These are phyloP conservation scores for Trebouxiophyceae sp. DNA, from an alignment of 163 green algal species.

Conservation along the genomic window DNA sequence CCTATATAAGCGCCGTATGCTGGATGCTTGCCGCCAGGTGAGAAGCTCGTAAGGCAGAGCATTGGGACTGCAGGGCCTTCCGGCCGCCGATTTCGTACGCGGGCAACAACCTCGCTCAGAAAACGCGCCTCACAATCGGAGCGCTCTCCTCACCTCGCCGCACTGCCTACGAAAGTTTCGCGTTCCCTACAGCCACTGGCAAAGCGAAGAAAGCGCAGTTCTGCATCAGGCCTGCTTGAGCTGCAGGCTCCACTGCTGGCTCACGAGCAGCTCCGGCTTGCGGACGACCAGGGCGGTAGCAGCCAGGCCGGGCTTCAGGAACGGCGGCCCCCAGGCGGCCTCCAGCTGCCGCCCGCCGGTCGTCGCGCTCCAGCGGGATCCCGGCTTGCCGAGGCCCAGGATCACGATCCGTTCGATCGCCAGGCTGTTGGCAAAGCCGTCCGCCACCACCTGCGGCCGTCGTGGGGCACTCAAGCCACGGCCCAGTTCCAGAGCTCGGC, in stretches of 20 bases:
- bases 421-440: neutral
- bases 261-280: constrained; percentile 24
- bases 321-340: constrained; percentile 15
- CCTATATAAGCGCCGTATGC: too few relatives aligned
- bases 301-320: constrained; percentile 13
- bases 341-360: constrained; percentile 8
- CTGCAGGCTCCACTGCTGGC: constrained; percentile 22
- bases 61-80: too few relatives aligned
- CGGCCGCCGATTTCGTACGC: too few relatives aligned
- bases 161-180: too few relatives aligned
- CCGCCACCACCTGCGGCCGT: neutral
- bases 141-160: too few relatives aligned
- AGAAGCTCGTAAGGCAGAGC: too few relatives aligned
- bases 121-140: too few relatives aligned
- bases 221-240: too few relatives aligned
- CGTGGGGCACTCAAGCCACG: neutral
- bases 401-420: constrained; percentile 36
- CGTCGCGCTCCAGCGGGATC: neutral
- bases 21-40: too few relatives aligned
- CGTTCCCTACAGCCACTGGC: too few relatives aligned
- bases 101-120: too few relatives aligned
- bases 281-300: constrained; percentile 27
- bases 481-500: neutral
- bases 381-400: constrained; percentile 23
- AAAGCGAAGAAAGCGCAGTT: too few relatives aligned